Percentiles rank a stretch among this genome's conserved stretches.
phyloP scores from a whole-genome alignment of 1,284 basidiomycete species.

The Ustilago crameri region DNA sequence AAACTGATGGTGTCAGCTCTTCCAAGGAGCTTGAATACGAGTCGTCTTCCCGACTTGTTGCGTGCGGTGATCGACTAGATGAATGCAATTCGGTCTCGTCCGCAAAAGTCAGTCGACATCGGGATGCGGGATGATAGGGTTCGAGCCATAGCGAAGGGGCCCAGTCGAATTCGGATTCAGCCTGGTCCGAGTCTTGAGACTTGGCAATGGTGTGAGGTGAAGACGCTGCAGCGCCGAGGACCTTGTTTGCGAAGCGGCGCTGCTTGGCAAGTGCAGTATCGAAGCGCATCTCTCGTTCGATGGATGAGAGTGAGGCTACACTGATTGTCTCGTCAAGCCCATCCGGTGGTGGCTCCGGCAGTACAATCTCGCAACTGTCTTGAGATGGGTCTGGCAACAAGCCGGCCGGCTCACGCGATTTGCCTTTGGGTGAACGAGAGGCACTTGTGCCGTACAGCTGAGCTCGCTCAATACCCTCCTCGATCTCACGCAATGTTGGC shows the following conservation, averaged over 20 bases:
- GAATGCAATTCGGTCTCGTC: not conserved
- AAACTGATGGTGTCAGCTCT: not conserved
- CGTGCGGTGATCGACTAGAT: not conserved
- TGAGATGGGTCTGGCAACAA: not conserved
- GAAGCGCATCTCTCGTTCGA: slow-evolving; percentile 26
- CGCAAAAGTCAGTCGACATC: not conserved
- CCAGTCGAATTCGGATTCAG: slow-evolving; percentile 2
- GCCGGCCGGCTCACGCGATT: not conserved
- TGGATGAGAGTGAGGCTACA: slow-evolving; percentile 11
- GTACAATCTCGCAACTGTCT: slow-evolving; percentile 1
- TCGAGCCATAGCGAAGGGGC: slow-evolving; percentile 10
- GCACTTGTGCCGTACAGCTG: slow-evolving; percentile 6
- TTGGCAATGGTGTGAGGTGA: not conserved
- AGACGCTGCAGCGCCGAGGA: not conserved
- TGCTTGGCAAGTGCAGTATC: slow-evolving; percentile 14
- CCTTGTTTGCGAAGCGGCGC: slow-evolving; percentile 17
- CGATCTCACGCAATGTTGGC: slow-evolving; percentile 7
- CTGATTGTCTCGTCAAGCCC: slow-evolving; percentile 13
- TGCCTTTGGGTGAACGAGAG: not conserved
- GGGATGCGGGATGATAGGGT: slow-evolving; percentile 13
- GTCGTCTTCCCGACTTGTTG: not conserved
- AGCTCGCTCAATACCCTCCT: slow-evolving; percentile 6
- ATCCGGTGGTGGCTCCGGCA: not conserved
- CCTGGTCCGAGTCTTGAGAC: not conserved
- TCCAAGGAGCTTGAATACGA: not conserved